Evolutionary conservation across 2,329 filamentous ascomycete species (phyloP).

Genomic region (Sphaerulina populicola): DNA sequence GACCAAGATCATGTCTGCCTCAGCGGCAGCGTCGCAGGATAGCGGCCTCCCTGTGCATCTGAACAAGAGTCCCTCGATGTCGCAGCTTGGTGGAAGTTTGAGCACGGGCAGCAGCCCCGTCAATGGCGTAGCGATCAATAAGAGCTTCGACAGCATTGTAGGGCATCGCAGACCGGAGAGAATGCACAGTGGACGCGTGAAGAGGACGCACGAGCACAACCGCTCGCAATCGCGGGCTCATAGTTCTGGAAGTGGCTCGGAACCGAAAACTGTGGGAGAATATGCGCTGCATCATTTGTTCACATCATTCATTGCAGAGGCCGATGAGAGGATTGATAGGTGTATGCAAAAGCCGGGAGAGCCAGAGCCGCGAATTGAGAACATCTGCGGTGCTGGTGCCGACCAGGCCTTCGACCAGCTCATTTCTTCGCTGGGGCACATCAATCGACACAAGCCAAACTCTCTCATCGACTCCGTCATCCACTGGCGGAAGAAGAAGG

Average conservation of each 20-base stretch:
- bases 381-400: conserved; percentile 80
- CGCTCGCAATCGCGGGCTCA: conserved; percentile 56
- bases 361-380: conserved; percentile 74
- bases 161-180: conserved; percentile 35
- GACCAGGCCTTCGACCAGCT: conserved; percentile 89
- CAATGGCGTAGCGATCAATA: conserved; percentile 21
- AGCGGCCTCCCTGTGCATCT: conserved; percentile 14
- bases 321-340: conserved; percentile 90
- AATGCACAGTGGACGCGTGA: conserved; percentile 50
- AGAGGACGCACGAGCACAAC: conserved; percentile 65
- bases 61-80: conserved; percentile 31
- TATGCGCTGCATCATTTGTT: conserved; percentile 95
- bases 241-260: conserved; percentile 37
- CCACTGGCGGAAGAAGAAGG: conserved; percentile 95
- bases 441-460: conserved; percentile 88
- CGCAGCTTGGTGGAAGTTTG: conserved; percentile 21
- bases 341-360: conserved; percentile 74
- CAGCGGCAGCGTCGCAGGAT: conserved; percentile 26
- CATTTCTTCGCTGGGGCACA: conserved; percentile 85
- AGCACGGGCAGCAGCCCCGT: conserved; percentile 12
- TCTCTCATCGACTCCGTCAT: conserved; percentile 95
- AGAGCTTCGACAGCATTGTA: conserved; percentile 25
- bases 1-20: conserved; percentile 60
- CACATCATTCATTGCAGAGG: conserved; percentile 90
- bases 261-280: conserved; percentile 90